Evolutionary conservation across 305 asterid genomes (phyloP).

Genomic region (Fraxinus velutina): DNA sequence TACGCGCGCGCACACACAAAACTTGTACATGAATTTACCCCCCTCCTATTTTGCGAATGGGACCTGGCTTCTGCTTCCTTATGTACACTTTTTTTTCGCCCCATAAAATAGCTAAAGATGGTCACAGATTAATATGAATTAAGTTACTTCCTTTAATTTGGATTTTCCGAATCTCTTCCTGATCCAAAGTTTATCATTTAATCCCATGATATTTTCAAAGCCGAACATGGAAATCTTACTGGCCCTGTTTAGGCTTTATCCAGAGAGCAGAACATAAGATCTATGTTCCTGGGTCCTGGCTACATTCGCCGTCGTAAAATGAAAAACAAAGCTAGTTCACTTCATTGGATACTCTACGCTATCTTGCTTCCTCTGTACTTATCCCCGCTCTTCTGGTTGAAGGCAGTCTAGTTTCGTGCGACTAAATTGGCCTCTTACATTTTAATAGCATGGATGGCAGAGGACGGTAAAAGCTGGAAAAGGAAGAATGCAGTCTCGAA

Average conservation of each 20-base stretch:
- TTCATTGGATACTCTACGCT: not conserved
- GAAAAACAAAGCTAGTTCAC: not conserved
- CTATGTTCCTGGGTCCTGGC: not conserved
- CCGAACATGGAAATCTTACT: not conserved
- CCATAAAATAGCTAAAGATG: not conserved
- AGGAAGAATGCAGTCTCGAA: not conserved
- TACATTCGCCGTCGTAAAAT: not conserved
- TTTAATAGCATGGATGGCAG: not conserved
- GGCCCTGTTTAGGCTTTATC: not conserved
- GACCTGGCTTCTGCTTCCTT: not conserved
- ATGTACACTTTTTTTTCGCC: not conserved
- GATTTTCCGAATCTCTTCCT: not conserved
- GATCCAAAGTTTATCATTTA: not conserved
- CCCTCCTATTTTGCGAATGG: not conserved
- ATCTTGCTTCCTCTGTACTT: not conserved
- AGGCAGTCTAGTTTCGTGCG: not conserved
- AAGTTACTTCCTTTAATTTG: not conserved
- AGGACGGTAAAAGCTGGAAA: not conserved
- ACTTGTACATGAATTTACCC: not conserved
- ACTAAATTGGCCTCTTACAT: not conserved
- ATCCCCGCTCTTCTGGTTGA: not conserved
- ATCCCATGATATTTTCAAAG: not conserved
- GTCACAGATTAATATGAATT: not conserved
- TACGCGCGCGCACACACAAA: too few relatives aligned
- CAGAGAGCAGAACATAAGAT: not conserved